These are phyloP conservation scores for Botrytis aclada DNA, from an alignment of 2,329 filamentous ascomycete species.

Conservation along the genomic window DNA sequence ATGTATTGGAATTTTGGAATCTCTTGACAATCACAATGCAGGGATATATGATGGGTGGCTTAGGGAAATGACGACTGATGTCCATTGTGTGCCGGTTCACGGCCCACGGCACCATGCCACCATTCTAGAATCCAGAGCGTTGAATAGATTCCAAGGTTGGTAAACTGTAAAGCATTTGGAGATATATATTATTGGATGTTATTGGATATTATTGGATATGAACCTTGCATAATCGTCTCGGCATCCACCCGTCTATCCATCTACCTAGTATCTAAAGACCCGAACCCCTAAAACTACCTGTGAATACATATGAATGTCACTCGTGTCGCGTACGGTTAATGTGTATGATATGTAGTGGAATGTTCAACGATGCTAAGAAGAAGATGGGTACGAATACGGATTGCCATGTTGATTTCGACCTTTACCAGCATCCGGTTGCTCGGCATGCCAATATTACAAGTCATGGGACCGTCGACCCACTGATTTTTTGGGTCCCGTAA, in stretches of 20 bases:
- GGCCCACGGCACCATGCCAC: neutral
- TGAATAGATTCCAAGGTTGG: neutral
- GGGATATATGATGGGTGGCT: neutral
- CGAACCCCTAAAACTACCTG: neutral
- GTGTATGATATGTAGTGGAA: neutral
- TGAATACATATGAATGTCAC: neutral
- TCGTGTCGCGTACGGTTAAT: neutral
- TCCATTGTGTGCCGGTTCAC: neutral
- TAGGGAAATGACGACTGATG: neutral
- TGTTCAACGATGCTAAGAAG: neutral
- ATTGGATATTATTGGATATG: neutral
- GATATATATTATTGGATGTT: neutral
- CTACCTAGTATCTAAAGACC: neutral
- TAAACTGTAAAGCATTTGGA: neutral
- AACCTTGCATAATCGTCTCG: neutral
- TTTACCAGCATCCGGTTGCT: neutral
- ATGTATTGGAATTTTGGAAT: neutral
- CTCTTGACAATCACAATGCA: neutral
- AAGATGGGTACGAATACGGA: neutral
- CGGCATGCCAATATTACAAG: neutral
- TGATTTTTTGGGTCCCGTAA: neutral
- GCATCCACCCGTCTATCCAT: neutral
- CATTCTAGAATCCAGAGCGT: neutral
- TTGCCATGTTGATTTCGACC: neutral
- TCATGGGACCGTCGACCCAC: conserved; percentile 6